Base-by-base conservation (phyloP, 805 yeast species). In the Debaryomyces hansenii region DNA sequence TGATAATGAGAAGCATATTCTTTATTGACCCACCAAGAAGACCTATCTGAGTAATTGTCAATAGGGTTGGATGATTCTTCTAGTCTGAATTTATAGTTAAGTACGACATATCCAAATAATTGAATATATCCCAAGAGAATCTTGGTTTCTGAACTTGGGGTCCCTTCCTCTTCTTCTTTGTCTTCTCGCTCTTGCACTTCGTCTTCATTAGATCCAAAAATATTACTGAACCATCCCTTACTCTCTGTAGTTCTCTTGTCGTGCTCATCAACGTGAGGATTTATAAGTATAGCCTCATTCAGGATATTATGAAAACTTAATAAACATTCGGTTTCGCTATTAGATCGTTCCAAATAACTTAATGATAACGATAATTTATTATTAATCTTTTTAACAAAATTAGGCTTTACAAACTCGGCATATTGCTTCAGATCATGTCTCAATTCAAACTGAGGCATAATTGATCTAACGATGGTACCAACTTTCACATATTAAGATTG, bases 111-210 rank as follows among this genome's bases (percentile, higher is more conserved):
- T 4, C 78, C 78, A 37, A 69, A 50, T 42, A 72, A 49, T 51
- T 72, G 78, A 18, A 71, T 47, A 49, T 71, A 63, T 0, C 75
- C 76, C 28, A 72, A 53, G 39, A 64, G 59, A 4, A 70, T 51
- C 5, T 53, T 40, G 44, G 52, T 40, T n/a, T 39, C 45, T 11
- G 40, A 32, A 8, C 21, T 20, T 8, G 37, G 41, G 7, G 20
- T 28, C 9, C 18, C 32, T n/a, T 27, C 21, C 10, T 29, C 27
- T 31, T 9, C 14, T n/a, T 14, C 16, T n/a, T n/a, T n/a, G n/a
- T n/a, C n/a, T 9, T 9, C 8, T 31, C 16, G 4, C 2, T 11
- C 20, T 8, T 8, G 7, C 5, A 5, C 11, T 5, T 37, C 16
- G 6, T 37, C 31, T 37, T 38, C 34, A 31, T 8, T 42, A 37